These are phyloP conservation scores for Casuarina equisetifolia DNA, from an alignment of 306 rosid species.

Conservation along the genomic window DNA sequence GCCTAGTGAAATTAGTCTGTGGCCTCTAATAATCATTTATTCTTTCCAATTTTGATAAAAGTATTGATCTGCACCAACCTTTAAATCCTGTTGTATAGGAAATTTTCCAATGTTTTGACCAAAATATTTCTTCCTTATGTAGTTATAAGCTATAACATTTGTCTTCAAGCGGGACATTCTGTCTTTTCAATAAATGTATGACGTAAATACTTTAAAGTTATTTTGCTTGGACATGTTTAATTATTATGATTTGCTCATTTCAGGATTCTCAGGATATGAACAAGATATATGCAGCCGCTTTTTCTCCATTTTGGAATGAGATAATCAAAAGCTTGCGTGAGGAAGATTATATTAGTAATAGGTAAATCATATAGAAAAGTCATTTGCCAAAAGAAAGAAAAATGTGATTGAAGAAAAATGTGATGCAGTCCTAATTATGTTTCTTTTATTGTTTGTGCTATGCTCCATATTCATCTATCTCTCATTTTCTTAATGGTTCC, in stretches of 20 bases:
- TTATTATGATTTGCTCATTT: slow-evolving; percentile 4
- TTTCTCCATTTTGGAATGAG: slow-evolving; percentile 98
- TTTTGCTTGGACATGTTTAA: slow-evolving; percentile 18
- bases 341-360: slow-evolving; percentile 89
- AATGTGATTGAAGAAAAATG: neutral
- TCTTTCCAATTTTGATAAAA: neutral
- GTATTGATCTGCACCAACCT: neutral
- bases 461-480: slow-evolving; percentile 19
- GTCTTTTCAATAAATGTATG: neutral
- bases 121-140: neutral
- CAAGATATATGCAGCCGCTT: slow-evolving; percentile 75
- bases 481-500: slow-evolving; percentile 27
- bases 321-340: slow-evolving; percentile 89
- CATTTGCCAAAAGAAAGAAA: slow-evolving; percentile 20
- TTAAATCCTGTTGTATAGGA: neutral
- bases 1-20: neutral
- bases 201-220: slow-evolving; percentile 4
- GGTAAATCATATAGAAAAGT: slow-evolving; percentile 46
- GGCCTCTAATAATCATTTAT: neutral
- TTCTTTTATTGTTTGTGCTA: slow-evolving; percentile 11
- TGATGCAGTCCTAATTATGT: neutral
- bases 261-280: slow-evolving; percentile 74
- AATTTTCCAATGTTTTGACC: neutral
- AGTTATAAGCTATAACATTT: neutral
- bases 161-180: neutral